These are phyloP conservation scores for Pascua guehoae DNA, from an alignment of 1,284 basidiomycete genomes.

Conservation along the genomic window DNA sequence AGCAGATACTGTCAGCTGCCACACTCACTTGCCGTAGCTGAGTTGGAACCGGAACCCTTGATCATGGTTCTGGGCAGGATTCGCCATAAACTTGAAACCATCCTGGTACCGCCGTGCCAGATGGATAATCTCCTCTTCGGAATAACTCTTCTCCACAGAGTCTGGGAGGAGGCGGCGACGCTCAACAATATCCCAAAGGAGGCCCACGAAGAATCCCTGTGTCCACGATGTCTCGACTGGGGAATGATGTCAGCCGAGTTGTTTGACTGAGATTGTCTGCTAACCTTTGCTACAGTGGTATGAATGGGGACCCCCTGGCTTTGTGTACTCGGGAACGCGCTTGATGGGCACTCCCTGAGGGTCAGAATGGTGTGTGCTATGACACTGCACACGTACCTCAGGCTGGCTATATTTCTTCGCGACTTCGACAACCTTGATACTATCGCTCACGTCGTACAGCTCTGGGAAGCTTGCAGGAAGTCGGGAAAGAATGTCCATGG, in stretches of 20 bases:
- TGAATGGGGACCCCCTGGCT: slow-evolving; percentile 26
- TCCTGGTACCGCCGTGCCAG: slow-evolving; percentile 33
- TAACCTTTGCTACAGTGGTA: slow-evolving; percentile 35
- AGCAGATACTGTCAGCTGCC: background rate
- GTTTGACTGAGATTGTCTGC: slow-evolving; percentile 1
- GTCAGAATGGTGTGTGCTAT: background rate
- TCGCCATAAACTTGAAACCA: slow-evolving; percentile 23
- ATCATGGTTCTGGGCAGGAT: slow-evolving; percentile 35
- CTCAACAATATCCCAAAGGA: slow-evolving; percentile 37
- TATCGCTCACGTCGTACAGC: slow-evolving; percentile 12
- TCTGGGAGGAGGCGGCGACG: slow-evolving; percentile 23
- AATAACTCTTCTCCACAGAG: slow-evolving; percentile 19
- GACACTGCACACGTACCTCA: slow-evolving; percentile 17
- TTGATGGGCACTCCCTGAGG: slow-evolving; percentile 21
- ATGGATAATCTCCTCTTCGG: slow-evolving; percentile 24
- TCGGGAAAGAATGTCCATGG: too few relatives aligned
- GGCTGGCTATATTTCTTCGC: slow-evolving; percentile 32
- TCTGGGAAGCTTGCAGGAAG: slow-evolving; percentile 8
- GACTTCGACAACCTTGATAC: slow-evolving; percentile 34
- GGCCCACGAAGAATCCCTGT: slow-evolving; percentile 40
- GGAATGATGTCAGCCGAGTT: slow-evolving; percentile 7
- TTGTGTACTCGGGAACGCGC: slow-evolving; percentile 35
- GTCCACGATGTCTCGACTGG: slow-evolving; percentile 31
- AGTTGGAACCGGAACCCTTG: slow-evolving; percentile 43
- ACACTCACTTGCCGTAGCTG: slow-evolving; percentile 33